Evolutionary conservation across 139 green algal species (phyloP), one percentile per base, ranked within the genome.

Genomic region (Chlorella sp.): DNA sequence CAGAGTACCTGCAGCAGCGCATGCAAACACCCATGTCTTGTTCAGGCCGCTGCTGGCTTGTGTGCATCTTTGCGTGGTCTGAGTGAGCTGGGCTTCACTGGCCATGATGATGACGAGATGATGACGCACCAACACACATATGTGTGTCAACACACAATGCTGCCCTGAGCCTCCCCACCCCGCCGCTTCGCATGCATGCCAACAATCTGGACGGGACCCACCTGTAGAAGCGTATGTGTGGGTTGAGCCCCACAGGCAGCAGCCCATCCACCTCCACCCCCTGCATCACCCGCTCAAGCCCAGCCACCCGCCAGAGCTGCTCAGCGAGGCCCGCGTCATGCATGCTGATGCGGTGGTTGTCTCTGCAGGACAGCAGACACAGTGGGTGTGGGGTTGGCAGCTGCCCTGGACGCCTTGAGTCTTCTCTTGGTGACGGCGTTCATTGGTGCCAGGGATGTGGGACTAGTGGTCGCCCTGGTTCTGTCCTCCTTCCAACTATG

Each of bases 221-320:
- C 83, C 77, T 83, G 71, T 93, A 93, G 31, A 91, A 68, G 22
- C 88, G 72, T 5, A 93, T 80, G 74, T 90, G 87, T 22, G 79
- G 77, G 42, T 92, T 92, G 4, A 89, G 74, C 1, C 83, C 81
- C 0, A 80, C 32, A 1, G 83, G 71, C 14, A 24, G 6, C 22
- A 50, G 35, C 1, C 69, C 71, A 5, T 80, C 69, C 2, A 87
- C 62, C n/a, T 29, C 34, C 24, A 88, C 31, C 0, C 62, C 65
- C 22, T 23, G 32, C 29, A 83, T 70, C 0, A 73, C 31, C 6
- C 75, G 32, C 10, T 49, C 26, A n/a, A 92, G 73, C 5, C 82
- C 77, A 2, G 74, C 81, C 10, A 2, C 62, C 10, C 60, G 55
- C 82, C 82, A 87, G 2, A 87, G 71, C 5, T 49, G 31, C 31